A percentile compares a stretch with the other conserved stretches of the same genome.
phyloP scores from a whole-genome alignment of 805 yeast genomes.

The Kluyveromyces dobzhanskii region DNA sequence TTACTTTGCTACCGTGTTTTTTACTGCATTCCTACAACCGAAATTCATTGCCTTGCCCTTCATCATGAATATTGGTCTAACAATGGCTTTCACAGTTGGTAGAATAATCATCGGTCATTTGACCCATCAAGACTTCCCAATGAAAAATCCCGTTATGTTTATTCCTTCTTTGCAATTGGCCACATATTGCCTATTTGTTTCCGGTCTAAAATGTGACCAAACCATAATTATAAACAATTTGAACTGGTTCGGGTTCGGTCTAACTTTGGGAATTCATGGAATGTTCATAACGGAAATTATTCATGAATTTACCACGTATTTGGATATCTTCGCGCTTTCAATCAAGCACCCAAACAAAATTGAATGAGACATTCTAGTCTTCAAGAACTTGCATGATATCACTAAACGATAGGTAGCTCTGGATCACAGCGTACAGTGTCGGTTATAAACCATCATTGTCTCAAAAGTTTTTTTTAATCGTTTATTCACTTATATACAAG shows the following conservation, averaged over 20 bases:
- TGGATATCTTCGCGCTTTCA: constrained; percentile 79
- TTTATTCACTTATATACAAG: constrained; percentile 5
- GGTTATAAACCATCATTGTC: background rate
- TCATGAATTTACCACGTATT: constrained; percentile 65
- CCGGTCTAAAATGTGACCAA: constrained; percentile 27
- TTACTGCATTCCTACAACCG: constrained; percentile 44
- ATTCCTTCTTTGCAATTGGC: constrained; percentile 47
- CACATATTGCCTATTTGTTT: constrained; percentile 20
- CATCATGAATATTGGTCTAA: constrained; percentile 60
- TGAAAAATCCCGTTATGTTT: constrained; percentile 58
- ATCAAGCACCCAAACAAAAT: constrained; percentile 65
- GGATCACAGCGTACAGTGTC: too few species aligned
- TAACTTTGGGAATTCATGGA: constrained; percentile 59
- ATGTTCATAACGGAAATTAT: constrained; percentile 72
- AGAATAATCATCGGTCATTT: constrained; percentile 82
- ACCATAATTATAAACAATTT: constrained; percentile 41
- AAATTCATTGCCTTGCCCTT: constrained; percentile 45
- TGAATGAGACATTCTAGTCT: background rate
- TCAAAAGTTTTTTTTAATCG: background rate
- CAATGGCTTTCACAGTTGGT: constrained; percentile 83
- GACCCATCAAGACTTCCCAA: constrained; percentile 72
- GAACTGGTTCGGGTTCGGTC: constrained; percentile 58
- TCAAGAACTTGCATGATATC: too few species aligned
- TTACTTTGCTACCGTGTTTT: constrained; percentile 41
- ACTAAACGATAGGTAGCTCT: too few species aligned